phyloP scores from a whole-genome alignment of 108 stramenopile genomes.

The Parietichytrium sp. region DNA sequence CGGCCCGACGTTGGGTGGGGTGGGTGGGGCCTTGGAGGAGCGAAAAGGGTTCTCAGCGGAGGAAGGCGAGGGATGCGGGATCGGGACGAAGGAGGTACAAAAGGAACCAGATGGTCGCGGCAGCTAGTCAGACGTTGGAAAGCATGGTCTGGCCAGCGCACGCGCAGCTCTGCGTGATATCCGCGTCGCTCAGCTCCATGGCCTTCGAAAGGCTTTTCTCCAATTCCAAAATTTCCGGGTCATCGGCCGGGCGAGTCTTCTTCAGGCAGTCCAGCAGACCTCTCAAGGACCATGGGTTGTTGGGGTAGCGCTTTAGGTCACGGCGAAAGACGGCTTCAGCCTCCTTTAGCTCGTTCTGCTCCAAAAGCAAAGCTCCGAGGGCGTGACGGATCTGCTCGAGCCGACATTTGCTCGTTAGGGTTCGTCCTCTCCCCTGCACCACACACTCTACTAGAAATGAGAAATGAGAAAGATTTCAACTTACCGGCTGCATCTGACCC shows the following conservation, averaged over 20 bases:
- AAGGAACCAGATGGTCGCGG: not conserved
- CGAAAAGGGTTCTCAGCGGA: not conserved
- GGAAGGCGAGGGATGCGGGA: too few relatives aligned
- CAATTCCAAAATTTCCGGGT: not conserved
- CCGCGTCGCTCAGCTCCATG: not conserved
- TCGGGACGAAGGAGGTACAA: not conserved
- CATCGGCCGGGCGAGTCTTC: not conserved
- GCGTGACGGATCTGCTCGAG: constrained; percentile 49
- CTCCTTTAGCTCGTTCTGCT: constrained; percentile 32
- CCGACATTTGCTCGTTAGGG: too few relatives aligned
- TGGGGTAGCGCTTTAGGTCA: constrained; percentile 48
- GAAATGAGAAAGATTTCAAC: too few relatives aligned
- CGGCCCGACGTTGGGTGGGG: not conserved
- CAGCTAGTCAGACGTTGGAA: not conserved
- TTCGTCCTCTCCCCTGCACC: too few relatives aligned
- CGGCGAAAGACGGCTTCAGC: constrained; percentile 26
- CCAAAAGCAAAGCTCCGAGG: constrained; percentile 58
- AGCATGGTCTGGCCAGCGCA: not conserved
- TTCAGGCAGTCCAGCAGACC: constrained; percentile 44
- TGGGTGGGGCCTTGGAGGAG: not conserved
- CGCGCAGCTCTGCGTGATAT: not conserved
- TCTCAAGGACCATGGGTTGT: constrained; percentile 45
- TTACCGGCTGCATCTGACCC: constrained; percentile 62
- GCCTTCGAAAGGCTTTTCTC: not conserved
- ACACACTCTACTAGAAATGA: too few relatives aligned